Evolutionary conservation across 78 protist genomes (phyloP).

Genomic region (Monosiga brevicollis): DNA sequence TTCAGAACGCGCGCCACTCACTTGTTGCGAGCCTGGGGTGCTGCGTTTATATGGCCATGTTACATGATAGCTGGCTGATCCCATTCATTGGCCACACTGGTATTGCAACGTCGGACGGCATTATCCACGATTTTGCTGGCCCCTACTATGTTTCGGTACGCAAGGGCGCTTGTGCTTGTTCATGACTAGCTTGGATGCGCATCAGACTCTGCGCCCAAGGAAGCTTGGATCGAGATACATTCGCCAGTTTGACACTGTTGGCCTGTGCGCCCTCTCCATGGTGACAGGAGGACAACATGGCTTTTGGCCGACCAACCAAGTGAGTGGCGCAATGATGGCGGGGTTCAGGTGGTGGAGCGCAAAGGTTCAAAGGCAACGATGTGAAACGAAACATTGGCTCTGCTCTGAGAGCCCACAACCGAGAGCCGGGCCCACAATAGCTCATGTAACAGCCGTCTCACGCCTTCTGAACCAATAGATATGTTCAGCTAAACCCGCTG

Average conservation of each 20-base stretch:
- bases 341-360: not conserved
- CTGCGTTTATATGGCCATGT: not conserved
- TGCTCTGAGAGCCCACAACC: no score
- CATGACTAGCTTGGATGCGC: not conserved
- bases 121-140: constrained; percentile 47
- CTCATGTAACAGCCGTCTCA: not conserved
- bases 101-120: constrained; percentile 18
- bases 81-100: constrained; percentile 59
- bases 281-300: constrained; percentile 15
- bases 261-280: not conserved
- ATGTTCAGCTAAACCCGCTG: not conserved
- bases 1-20: not conserved
- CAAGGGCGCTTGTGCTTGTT: not conserved
- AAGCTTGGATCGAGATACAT: not conserved
- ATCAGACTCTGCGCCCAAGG: no score
- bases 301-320: constrained; percentile 24
- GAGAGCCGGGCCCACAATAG: not conserved
- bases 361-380: no score
- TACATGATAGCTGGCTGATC: constrained; percentile 18
- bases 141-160: constrained; percentile 21
- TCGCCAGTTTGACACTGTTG: constrained; percentile 1
- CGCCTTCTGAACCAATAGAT: not conserved
- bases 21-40: not conserved
- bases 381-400: not conserved
- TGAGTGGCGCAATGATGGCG: not conserved